Base-by-base conservation (phyloP, 805 yeast species). In the Nakazawaea anatomiae region DNA sequence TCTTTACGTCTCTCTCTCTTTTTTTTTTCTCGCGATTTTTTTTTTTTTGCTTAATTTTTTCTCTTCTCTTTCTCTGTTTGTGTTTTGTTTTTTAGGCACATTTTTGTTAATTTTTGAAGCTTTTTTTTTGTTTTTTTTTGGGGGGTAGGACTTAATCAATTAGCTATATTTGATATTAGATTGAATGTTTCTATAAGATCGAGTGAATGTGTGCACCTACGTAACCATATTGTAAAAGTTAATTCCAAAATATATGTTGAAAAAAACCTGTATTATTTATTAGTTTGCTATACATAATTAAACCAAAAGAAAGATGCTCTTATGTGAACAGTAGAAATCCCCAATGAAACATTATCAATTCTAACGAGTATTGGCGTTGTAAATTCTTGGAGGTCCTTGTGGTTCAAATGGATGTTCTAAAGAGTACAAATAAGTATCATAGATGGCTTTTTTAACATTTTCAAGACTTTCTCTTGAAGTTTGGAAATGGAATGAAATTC, bases 401-500 rank as follows among this genome's bases (percentile, higher is more conserved):
- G 71, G 67, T 55, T 65, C 62, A 60, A 71, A 77, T 34, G 89
- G 89, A 56, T 79, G 71, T 44, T 61, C 63, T 56, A 73, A 64
- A 1, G 89, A 77, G 55, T 76, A 71, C 50, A 79, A 75, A 58
- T 68, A 74, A 38, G 85, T 73, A 61, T 85, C 89, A 36, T 71
- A 59, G 18, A 87, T 67, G 2, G 84, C 84, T 44, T 63, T 61
- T 59, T 84, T 85, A 46, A 86, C 71, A 45, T 69, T 72, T 48
- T 79, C 85, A 45, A 84, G 65, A 31, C 85, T 74, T 43, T 75
- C 79, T 30, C 70, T 69, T 27, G 80, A 66, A 52, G 74, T 77
- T 67, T 84, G 90, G 65, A 80, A 82, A 58, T 89, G 96, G 74
- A 90, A 85, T 1, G 96, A 89, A 44, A 91, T 68, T 61, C 97